Percentiles rank a stretch among this genome's conserved stretches.
These are phyloP conservation scores for Psilocybe azurescens DNA, from an alignment of 768 basidiomycete species.

Conservation along the genomic window DNA sequence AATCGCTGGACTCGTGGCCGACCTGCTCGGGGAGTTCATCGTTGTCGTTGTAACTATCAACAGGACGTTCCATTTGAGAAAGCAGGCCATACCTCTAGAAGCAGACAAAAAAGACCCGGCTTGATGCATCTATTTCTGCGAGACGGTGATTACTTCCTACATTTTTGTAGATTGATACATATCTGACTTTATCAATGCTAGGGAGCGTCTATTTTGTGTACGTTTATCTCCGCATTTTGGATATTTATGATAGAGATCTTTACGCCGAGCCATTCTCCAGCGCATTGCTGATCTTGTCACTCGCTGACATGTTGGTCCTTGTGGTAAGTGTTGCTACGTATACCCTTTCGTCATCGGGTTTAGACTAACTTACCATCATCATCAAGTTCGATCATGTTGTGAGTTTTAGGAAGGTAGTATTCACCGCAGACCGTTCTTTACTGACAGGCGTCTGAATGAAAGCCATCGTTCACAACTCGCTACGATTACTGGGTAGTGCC, in stretches of 20 bases:
- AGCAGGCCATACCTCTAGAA: conserved; percentile 21
- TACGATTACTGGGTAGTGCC: conserved; percentile 41
- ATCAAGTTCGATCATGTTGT: conserved; percentile 23
- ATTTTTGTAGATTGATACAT: background rate
- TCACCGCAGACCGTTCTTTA: background rate
- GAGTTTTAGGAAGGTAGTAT: background rate
- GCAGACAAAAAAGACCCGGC: conserved; percentile 26
- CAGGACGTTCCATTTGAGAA: conserved; percentile 31
- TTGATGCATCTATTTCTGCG: conserved; percentile 28
- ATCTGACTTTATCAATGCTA: background rate
- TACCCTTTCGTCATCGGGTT: background rate
- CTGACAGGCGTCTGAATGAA: background rate
- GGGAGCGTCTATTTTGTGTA: conserved; percentile 34
- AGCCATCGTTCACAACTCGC: conserved; percentile 33
- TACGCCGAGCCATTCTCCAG: conserved; percentile 14
- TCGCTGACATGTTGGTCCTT: conserved; percentile 37
- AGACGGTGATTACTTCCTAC: conserved; percentile 22
- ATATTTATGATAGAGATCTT: background rate
- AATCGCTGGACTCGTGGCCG: conserved; percentile 33
- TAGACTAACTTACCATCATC: background rate
- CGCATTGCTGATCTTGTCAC: conserved; percentile 33
- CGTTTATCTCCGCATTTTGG: background rate
- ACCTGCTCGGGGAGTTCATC: conserved; percentile 33
- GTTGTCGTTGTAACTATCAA: conserved; percentile 33
- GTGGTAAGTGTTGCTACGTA: conserved; percentile 25